Evolutionary conservation across 2,329 filamentous ascomycete species (phyloP), one percentile per base, ranked within the genome.

Genomic region (Hymenoscyphus scutula): DNA sequence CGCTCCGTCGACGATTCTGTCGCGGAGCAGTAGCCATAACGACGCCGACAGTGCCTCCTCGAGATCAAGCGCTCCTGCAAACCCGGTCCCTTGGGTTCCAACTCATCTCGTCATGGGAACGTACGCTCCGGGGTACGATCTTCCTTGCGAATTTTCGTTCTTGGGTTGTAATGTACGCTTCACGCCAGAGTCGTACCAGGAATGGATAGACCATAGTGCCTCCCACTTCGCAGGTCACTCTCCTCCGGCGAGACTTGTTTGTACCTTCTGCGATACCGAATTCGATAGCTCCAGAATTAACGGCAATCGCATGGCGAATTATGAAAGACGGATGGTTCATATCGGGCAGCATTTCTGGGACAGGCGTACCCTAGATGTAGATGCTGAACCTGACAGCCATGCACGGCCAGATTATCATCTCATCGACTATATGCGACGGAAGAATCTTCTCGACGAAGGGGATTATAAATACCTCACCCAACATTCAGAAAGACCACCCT

Each of bases 181-280:
- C 64, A 38, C 63, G 5, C 65, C 75, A 2, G 70, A 78, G 10
- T 73, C 82, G 0, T 68, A 71, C 25, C 67, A 75, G 0, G 59
- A 17, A 2, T 86, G 83, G 83, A 77, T 82, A 15, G 61, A 73
- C 0, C 84, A 87, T 63, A 77, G 79, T 30, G 59, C 70, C 1
- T 29, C 64, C 0, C 69, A 74, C 0, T 81, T 84, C 64, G 67
- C 79, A 8, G 1, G 38, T 0, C 37, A 70, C 3, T 61, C 19
- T 0, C 76, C 78, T 5, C 76, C 79, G 2, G 8, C 11, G 0
- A 66, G 66, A 11, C 75, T 75, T 4, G 59, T 76, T 0, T 86
- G 84, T 67, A 83, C 79, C 77, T 85, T 82, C 63, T 86, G 84
- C 67, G 74, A 80, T 60, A 54, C 69, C 0, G 56, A 61, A 53